These are phyloP conservation scores for Dactylonectria macrodidyma DNA, from an alignment of 2,329 filamentous ascomycete species.

Conservation along the genomic window DNA sequence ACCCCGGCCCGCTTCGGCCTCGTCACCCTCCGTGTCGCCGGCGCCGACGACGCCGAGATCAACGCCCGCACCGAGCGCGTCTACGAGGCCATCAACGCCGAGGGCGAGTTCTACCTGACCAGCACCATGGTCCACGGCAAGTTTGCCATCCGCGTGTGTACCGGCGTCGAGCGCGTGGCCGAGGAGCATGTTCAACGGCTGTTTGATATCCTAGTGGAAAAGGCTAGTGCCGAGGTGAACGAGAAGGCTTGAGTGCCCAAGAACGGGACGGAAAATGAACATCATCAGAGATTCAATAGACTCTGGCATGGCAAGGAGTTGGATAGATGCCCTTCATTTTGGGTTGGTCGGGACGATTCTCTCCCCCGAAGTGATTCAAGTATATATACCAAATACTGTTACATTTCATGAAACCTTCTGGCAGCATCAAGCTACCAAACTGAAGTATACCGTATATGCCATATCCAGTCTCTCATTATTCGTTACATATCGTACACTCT, in stretches of 20 bases:
- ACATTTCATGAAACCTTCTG: not conserved
- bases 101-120: constrained; percentile 87
- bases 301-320: not conserved
- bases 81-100: constrained; percentile 80
- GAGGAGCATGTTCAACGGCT: constrained; percentile 82
- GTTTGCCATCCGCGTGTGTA: constrained; percentile 87
- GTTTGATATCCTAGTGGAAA: constrained; percentile 80
- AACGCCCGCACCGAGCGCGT: constrained; percentile 81
- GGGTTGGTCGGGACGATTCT: not conserved
- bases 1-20: constrained; percentile 84
- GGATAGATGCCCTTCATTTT: not conserved
- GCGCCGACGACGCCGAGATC: constrained; percentile 63
- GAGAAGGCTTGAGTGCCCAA: constrained; percentile 17
- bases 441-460: not conserved
- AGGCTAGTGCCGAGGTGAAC: constrained; percentile 62
- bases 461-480: not conserved
- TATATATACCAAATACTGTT: not conserved
- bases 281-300: not conserved
- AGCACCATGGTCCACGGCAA: constrained; percentile 80
- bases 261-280: too few species aligned
- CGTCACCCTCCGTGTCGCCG: constrained; percentile 78
- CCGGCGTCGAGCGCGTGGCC: constrained; percentile 75
- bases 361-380: not conserved
- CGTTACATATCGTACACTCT: not conserved
- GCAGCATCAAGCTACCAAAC: not conserved